Evolutionary conservation across 192 early-diverging fungal species (phyloP), one percentile per base, ranked within the genome.

Genomic region (Entomortierella lignicola): DNA sequence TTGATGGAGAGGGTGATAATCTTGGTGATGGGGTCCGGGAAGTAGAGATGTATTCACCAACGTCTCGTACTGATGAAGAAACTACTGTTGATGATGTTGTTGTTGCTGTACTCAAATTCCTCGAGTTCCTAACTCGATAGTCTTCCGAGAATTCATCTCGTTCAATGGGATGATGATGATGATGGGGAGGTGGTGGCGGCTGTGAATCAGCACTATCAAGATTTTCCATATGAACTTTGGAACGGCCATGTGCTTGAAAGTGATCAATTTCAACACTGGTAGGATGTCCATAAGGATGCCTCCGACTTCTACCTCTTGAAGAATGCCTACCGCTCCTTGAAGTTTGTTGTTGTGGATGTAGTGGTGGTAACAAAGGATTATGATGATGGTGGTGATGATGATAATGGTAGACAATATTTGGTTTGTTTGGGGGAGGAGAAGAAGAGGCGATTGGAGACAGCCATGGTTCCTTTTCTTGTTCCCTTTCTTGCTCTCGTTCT

Each of bases 341-440:
- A 12, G 60, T 57, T 25, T 79, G 72, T 41, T 75, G 74, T 27
- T 79, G 62, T 23, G 75, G 63, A 26, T 79, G 62, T 30, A 79
- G 31, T 10, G 75, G 75, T n/a, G 75, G 75, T 1, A 79, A 31
- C 0, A 57, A 53, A 0, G 75, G 66, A n/a, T 77, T 57, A 58
- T 79, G 75, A 42, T 79, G 75, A 51, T 79, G 66, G 61, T 79
- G 68, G 21, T 79, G 72, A 30, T 79, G 72, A 30, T 77, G 68
- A 39, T 77, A 54, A 26, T 65, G 55, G 12, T 63, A 41, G 11
- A 57, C 26, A 2, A 37, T n/a, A 25, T 32, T 55, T 4, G 60
- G 5, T n/a, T n/a, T 13, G 5, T 20, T 47, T 15, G 44, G 17
- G 17, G 25, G 34, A 13, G 52, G 8, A n/a, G 63, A 27, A 21